phyloP scores from a whole-genome alignment of 2,329 filamentous ascomycete species.

The Fusarium equiseti region DNA sequence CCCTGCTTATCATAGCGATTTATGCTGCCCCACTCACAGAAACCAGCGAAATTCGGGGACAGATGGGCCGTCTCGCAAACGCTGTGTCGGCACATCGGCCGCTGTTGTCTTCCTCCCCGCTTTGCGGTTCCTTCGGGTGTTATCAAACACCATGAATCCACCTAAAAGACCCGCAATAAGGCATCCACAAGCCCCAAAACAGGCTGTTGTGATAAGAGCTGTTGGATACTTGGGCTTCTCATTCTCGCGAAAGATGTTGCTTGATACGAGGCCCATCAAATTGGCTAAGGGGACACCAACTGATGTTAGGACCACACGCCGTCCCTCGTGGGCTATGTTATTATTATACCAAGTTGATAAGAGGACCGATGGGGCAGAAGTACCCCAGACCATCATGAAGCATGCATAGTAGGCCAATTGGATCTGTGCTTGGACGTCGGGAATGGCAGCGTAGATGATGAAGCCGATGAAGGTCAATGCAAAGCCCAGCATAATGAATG shows the following conservation, averaged over 20 bases:
- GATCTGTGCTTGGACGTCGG: conserved; percentile 3
- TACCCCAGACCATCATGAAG: conserved; percentile 31
- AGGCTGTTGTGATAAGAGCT: conserved; percentile 73
- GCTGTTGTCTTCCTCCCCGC: conserved; percentile 19
- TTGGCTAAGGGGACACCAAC: conserved; percentile 6
- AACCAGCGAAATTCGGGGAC: conserved; percentile 27
- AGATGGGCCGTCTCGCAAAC: conserved; percentile 13
- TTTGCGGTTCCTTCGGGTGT: conserved; percentile 47
- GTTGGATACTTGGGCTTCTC: conserved; percentile 75
- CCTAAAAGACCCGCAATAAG: conserved; percentile 67
- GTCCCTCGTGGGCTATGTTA: accelerated
- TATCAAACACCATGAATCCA: conserved; percentile 69
- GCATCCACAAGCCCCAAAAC: conserved; percentile 72
- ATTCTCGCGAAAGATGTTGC: conserved; percentile 74
- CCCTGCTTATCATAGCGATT: neutral
- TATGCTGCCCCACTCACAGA: neutral
- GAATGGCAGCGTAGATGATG: conserved; percentile 24
- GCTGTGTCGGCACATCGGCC: conserved; percentile 4
- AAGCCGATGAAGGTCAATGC: conserved; percentile 11
- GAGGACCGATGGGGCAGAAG: conserved; percentile 3
- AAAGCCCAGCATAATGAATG: conserved; percentile 15
- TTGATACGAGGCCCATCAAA: conserved; percentile 68
- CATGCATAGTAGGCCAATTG: conserved; percentile 17
- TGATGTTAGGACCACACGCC: neutral
- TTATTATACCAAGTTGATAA: conserved; percentile 23